Percentiles rank a stretch among this genome's conserved stretches.
These are phyloP conservation scores for Musa acuminata DNA, from an alignment of 176 grass and related monocot species.

Conservation along the genomic window DNA sequence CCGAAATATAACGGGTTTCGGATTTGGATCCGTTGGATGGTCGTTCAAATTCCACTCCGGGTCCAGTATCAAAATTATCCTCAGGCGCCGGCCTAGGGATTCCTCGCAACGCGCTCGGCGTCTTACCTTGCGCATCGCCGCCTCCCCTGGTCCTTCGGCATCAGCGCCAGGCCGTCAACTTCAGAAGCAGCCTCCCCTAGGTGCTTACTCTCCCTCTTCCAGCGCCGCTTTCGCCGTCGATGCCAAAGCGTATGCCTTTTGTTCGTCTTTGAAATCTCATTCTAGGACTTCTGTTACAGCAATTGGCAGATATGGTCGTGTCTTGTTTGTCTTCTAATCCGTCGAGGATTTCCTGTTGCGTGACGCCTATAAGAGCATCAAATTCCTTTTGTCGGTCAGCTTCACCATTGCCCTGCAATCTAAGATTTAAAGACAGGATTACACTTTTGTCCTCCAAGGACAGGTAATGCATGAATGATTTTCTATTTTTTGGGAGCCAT, in stretches of 20 bases:
- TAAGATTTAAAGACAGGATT: conserved; percentile 23
- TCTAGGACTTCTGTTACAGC: not conserved
- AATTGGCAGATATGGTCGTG: conserved; percentile 40
- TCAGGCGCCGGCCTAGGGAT: too few relatives aligned
- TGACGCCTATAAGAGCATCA: conserved; percentile 22
- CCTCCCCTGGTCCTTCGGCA: too few relatives aligned
- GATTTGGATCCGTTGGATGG: too few relatives aligned
- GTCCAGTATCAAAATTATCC: too few relatives aligned
- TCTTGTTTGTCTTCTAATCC: conserved; percentile 46
- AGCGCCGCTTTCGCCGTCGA: too few relatives aligned
- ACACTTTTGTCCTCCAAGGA: conserved; percentile 28
- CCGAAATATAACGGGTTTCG: too few relatives aligned
- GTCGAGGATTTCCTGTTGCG: conserved; percentile 23
- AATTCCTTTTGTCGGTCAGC: conserved; percentile 26
- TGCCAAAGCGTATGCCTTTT: not conserved
- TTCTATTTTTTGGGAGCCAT: not conserved
- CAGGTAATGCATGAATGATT: conserved; percentile 27
- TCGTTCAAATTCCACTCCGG: too few relatives aligned
- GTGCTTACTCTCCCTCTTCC: not conserved
- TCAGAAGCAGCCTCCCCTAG: too few relatives aligned
- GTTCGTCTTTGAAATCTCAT: not conserved
- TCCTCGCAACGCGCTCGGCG: too few relatives aligned
- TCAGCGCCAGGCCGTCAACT: too few relatives aligned
- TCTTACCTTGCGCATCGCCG: too few relatives aligned
- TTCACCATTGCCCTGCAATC: conserved; percentile 36